Conservation (phyloP, 177 flowering plant species). For the Vitis hybrid region DNA sequence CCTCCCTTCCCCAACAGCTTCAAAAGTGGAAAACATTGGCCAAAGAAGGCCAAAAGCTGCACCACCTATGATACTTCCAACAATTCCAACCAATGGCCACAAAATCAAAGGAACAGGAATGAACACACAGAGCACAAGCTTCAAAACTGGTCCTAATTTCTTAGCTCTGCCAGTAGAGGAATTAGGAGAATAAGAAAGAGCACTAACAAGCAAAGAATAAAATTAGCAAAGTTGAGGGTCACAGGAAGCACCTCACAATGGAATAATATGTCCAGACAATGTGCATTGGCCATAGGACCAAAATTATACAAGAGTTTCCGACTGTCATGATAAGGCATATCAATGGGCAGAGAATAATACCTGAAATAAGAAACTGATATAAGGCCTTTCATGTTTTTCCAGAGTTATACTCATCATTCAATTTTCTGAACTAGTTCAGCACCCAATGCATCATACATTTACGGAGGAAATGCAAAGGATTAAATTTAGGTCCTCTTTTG, state of each 20-base stretch:
- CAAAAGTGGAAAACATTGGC: constrained; percentile 83
- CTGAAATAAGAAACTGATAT: constrained; percentile 36
- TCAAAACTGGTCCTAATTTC: constrained; percentile 74
- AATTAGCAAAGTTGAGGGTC: background rate
- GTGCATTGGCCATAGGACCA: constrained; percentile 87
- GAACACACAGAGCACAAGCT: constrained; percentile 57
- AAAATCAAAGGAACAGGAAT: constrained; percentile 43
- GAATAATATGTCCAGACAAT: constrained; percentile 60
- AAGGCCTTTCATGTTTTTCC: background rate
- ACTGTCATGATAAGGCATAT: constrained; percentile 62
- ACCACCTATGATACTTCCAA: constrained; percentile 68
- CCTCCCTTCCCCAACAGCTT: constrained; percentile 88
- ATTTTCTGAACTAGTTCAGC: too few relatives aligned
- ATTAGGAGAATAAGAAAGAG: constrained; percentile 11
- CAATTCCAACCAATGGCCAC: constrained; percentile 76
- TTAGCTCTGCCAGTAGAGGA: constrained; percentile 56
- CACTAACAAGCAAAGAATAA: background rate
- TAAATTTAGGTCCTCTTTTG: too few relatives aligned
- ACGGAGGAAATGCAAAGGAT: too few relatives aligned
- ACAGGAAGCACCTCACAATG: constrained; percentile 50
- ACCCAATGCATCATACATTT: too few relatives aligned
- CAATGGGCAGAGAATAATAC: constrained; percentile 75
- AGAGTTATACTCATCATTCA: too few relatives aligned
- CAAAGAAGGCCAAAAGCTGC: constrained; percentile 70
- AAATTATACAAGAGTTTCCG: constrained; percentile 66